These are phyloP conservation scores for Nicotiana benthamiana DNA, from an alignment of 257 asterid species.

Conservation along the genomic window DNA sequence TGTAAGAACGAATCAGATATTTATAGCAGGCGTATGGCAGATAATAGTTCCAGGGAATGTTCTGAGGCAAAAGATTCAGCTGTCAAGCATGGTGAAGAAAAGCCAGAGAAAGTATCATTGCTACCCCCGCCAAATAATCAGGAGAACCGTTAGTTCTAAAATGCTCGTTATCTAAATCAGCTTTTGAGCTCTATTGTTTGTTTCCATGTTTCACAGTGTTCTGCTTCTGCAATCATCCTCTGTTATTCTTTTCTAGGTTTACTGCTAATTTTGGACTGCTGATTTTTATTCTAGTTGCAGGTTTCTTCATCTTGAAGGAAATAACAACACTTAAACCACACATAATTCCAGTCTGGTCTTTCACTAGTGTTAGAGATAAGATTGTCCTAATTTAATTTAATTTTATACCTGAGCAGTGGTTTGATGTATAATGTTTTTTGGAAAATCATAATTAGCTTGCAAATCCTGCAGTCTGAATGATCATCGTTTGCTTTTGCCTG, in stretches of 20 bases:
- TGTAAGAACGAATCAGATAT: constrained; percentile 34
- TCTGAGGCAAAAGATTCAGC: constrained; percentile 44
- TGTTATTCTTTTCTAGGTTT: background rate
- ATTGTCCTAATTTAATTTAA: background rate
- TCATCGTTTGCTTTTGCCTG: background rate
- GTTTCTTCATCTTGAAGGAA: background rate
- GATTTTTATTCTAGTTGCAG: background rate
- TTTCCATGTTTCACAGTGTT: constrained; percentile 9
- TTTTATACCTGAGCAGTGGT: background rate
- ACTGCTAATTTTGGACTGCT: background rate
- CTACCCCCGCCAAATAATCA: constrained; percentile 33
- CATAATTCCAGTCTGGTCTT: background rate
- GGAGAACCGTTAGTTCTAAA: constrained; percentile 23
- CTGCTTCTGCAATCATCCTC: background rate
- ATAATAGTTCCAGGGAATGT: constrained; percentile 49
- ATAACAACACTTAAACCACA: background rate
- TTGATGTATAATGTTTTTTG: background rate
- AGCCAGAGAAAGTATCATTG: constrained; percentile 39
- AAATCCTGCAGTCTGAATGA: background rate
- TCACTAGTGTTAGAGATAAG: background rate
- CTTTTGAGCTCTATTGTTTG: constrained; percentile 1
- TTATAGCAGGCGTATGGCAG: constrained; percentile 31
- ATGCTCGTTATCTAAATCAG: background rate
- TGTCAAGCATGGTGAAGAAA: constrained; percentile 33
- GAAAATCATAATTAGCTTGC: background rate